Base-by-base conservation (phyloP, 1,284 basidiomycete genomes). In the Boletus sp. region DNA sequence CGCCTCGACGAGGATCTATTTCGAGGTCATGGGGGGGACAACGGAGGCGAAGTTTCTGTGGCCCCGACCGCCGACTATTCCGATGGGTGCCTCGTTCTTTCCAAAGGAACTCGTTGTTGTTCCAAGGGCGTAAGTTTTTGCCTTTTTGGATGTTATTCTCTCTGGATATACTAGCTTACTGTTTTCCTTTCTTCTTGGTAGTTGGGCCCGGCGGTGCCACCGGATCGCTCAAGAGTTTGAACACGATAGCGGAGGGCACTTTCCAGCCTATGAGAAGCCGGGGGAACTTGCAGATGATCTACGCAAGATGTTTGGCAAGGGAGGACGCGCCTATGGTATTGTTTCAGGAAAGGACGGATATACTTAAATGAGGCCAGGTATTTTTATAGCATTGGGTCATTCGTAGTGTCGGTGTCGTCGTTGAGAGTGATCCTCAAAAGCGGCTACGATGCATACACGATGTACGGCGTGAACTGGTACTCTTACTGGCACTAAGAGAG, bases 1-100 rank as follows among this genome's bases (percentile, higher is more conserved):
- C 0, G 76, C 78, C 0, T 76, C 77, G 0, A 1, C 73, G 27
- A 67, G 77, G 5, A 79, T 81, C 29, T 80, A 81, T 57, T 76
- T 72, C 46, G 78, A 78, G 57, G 48, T 59, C 7, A 47, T 44
- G 42, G 25, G 25, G 25, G 25, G 5, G 5, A 26, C 25, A 26
- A 6, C 25, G 6, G 6, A 26, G 25, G 6, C 5, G 25, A 26
- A 26, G 5, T 6, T 26, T 26, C 9, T 9, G 25, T 26, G 6
- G 25, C 5, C 25, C 25, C 25, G 25, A 26, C 25, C 9, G 25
- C 59, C 62, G 20, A 68, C 55, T 0, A 66, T 78, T 23, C 78
- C 76, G 0, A 57, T 72, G 34, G 80, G 78, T 1, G 48, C 70
- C 8, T 76, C 76, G 2, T 71, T 64, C 56, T 80, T 81, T 53